Evolutionary conservation across 2,329 filamentous ascomycete genomes (phyloP), one percentile per base, ranked within the genome.

Genomic region (Lachnellula occidentalis): DNA sequence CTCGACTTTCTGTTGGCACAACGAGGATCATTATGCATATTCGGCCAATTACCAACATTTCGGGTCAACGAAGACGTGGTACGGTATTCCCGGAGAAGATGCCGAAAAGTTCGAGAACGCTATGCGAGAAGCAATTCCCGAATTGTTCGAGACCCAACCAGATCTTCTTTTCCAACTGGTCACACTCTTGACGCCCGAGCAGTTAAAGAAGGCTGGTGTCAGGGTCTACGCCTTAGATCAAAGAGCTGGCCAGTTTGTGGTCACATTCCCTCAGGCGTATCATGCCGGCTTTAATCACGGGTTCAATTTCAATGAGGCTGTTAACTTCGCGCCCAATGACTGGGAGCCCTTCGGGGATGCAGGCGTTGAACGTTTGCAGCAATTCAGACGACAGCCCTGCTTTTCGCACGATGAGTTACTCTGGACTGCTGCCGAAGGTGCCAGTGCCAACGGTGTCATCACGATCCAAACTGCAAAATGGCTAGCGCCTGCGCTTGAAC

Each of bases 1-100:
- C 70, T 99, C 94, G 0, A 97, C 94, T 0, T 99, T 99, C 68
- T 99, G 94, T 72, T 99, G 94, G 94, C 94, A 99, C 70, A 96
- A 96, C 60, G 94, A 99, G 67, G 94, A 99, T 66, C 94, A 99
- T 68, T 96, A 96, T 69, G 87, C 94, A 2, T 99, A 97, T 69
- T 99, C 94, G 0, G 88, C 94, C 50, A 99, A 99, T 63, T 99
- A 97, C 66, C 94, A 99, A 70, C 94, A 99, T 66, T 95, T 99
- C 66, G 94, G 94, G 9, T 91, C 92, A 1, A 99, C 94, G 1
- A 99, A 99, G 74, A 99, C 94, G 0, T 99, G 94, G 94, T 99
- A 99, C 66, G 94, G 94, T 3, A 96, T 99, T 61, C 94, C 94
- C 0, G 92, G 88, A 14, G 88, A 90, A 43, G 94, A 97, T 69